Evolutionary conservation across 1,284 basidiomycete species (phyloP).

Genomic region (Exobasidium rhododendri): DNA sequence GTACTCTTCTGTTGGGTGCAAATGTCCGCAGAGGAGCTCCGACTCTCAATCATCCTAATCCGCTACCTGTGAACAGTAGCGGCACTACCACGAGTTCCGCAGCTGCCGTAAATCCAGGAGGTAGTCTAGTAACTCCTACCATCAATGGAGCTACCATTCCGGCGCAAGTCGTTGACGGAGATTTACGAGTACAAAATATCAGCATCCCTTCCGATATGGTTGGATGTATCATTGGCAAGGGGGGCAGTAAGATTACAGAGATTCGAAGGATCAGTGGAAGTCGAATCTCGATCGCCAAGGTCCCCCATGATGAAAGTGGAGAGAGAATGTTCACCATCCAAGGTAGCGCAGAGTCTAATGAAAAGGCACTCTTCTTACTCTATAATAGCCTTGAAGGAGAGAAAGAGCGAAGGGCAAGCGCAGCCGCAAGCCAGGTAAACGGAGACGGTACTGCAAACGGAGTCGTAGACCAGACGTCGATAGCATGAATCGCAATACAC

Average conservation of each 20-base stretch:
- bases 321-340: constrained; percentile 99
- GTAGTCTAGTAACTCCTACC: constrained; percentile 43
- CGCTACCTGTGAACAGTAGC: neutral
- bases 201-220: constrained; percentile 90
- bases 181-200: constrained; percentile 95
- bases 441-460: neutral
- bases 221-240: constrained; percentile 74
- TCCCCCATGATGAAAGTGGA: constrained; percentile 95
- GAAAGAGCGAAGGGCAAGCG: constrained; percentile 45
- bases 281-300: constrained; percentile 96
- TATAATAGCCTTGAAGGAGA: constrained; percentile 66
- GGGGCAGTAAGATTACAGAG: constrained; percentile 96
- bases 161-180: constrained; percentile 30
- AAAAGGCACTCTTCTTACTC: constrained; percentile 78
- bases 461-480: neutral
- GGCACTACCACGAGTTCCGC: constrained; percentile 13
- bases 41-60: neutral
- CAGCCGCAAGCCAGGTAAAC: neutral
- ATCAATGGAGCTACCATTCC: constrained; percentile 43
- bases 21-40: constrained; percentile 13
- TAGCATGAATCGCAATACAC: neutral
- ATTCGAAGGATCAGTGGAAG: constrained; percentile 93
- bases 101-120: constrained; percentile 46
- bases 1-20: constrained; percentile 47
- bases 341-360: constrained; percentile 73